phyloP scores from a whole-genome alignment of 495 filamentous ascomycete species.

The Aspergillus taichungensis region DNA sequence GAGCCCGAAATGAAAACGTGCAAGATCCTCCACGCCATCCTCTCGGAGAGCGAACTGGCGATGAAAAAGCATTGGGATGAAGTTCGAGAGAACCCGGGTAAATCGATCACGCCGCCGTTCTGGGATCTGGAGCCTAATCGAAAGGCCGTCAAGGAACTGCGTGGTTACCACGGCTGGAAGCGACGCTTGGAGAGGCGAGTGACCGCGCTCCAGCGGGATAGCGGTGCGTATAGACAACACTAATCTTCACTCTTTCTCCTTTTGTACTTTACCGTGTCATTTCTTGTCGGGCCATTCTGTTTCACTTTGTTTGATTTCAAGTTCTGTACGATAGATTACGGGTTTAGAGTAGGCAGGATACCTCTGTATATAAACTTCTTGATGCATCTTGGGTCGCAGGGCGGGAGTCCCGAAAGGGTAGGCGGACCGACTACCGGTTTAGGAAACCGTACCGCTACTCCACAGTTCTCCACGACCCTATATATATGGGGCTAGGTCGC shows the following conservation, averaged over 20 bases:
- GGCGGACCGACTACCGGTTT: conserved; percentile 9
- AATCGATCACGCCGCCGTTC: conserved; percentile 16
- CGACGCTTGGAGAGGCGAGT: conserved; percentile 12
- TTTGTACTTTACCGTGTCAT: too few relatives aligned
- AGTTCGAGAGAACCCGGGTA: not conserved
- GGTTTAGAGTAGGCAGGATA: too few relatives aligned
- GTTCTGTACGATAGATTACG: too few relatives aligned
- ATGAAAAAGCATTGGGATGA: conserved; percentile 3
- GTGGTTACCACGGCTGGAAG: conserved; percentile 24
- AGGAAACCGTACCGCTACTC: conserved; percentile 6
- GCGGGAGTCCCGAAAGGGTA: conserved; percentile 1
- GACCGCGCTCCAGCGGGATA: too few relatives aligned
- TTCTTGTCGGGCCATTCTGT: too few relatives aligned
- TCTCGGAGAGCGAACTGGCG: conserved; percentile 16
- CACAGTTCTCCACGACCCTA: not conserved
- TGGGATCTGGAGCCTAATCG: conserved; percentile 33
- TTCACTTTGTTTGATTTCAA: too few relatives aligned
- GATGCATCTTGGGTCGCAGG: too few relatives aligned
- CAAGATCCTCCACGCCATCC: conserved; percentile 34
- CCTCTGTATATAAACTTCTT: not conserved
- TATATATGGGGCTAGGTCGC: not conserved
- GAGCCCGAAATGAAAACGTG: conserved; percentile 50
- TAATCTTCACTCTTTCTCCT: too few relatives aligned
- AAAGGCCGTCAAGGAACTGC: conserved; percentile 22
- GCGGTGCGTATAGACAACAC: too few relatives aligned